Evolutionary conservation across 306 rosid genomes (phyloP).

Genomic region (Prunus dulcis): DNA sequence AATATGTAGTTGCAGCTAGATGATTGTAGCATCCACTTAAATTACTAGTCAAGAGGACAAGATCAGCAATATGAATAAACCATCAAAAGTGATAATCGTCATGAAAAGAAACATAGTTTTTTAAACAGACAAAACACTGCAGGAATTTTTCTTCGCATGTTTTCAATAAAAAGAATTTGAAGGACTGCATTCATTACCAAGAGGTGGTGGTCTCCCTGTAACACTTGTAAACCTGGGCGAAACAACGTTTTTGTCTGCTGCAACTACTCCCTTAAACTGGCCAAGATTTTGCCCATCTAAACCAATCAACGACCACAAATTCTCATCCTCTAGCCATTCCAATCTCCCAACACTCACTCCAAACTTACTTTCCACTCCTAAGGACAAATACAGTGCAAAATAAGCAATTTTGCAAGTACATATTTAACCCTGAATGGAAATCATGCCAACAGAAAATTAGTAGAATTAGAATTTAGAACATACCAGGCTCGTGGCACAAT

Average conservation of each 20-base stretch:
- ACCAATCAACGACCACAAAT: conserved; percentile 67
- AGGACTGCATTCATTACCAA: conserved; percentile 51
- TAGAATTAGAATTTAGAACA: conserved; percentile 22
- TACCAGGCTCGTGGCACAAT: conserved; percentile 71
- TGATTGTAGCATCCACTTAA: neutral
- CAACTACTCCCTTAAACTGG: conserved; percentile 74
- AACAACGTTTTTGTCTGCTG: conserved; percentile 76
- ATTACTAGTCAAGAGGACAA: neutral
- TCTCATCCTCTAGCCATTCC: conserved; percentile 71
- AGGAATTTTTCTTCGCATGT: neutral
- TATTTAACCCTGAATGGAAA: conserved; percentile 19
- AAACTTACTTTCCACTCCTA: conserved; percentile 85
- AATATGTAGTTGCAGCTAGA: neutral
- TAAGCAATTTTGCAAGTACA: conserved; percentile 18
- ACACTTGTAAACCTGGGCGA: conserved; percentile 61
- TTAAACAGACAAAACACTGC: neutral
- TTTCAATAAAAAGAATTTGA: neutral
- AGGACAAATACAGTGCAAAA: conserved; percentile 6
- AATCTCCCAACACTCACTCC: conserved; percentile 58
- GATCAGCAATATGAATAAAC: neutral
- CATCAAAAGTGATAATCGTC: conserved; percentile 6
- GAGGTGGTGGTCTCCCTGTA: conserved; percentile 64
- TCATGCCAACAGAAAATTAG: conserved; percentile 16
- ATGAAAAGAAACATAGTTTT: neutral
- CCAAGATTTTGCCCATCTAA: conserved; percentile 72